Conservation (phyloP, 176 grass and related monocot genomes). For the Echinochloa phyllopogon region DNA sequence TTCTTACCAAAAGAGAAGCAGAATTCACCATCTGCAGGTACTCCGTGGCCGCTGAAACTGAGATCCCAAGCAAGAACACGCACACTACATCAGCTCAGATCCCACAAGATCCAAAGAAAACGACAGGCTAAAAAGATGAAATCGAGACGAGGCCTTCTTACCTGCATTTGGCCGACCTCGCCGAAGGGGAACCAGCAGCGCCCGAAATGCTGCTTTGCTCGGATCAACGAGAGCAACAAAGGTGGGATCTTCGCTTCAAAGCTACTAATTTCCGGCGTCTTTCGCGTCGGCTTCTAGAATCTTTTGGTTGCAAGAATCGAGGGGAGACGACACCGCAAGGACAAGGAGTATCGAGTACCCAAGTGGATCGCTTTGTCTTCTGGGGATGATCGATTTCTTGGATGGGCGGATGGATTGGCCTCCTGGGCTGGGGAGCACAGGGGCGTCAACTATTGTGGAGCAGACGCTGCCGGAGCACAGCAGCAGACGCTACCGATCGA, state of each 20-base stretch:
- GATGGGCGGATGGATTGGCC: constrained; percentile 13
- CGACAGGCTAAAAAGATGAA: constrained; percentile 14
- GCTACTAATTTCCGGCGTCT: neutral
- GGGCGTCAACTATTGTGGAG: constrained; percentile 19
- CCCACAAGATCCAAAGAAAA: constrained; percentile 39
- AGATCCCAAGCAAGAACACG: constrained; percentile 35
- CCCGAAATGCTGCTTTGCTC: neutral
- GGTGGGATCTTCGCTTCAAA: constrained; percentile 33
- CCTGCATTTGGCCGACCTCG: constrained; percentile 16
- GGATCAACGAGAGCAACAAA: constrained; percentile 22
- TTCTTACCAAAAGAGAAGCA: constrained; percentile 21
- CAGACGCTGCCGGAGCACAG: constrained; percentile 1
- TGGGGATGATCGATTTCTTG: constrained; percentile 29
- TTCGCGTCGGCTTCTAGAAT: neutral
- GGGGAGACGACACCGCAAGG: neutral
- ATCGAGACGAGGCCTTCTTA: neutral
- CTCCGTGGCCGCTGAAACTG: constrained; percentile 30
- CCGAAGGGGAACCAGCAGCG: neutral
- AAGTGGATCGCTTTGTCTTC: constrained; percentile 24
- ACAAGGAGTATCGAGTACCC: neutral
- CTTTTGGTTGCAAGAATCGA: constrained; percentile 4
- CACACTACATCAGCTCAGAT: constrained; percentile 20
- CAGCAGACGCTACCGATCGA: neutral
- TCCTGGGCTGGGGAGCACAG: constrained; percentile 21
- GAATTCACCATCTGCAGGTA: constrained; percentile 35